Evolutionary conservation across 352 stramenopile species (phyloP), one percentile per base, ranked within the genome.

Genomic region (Plasmopara halstedii): DNA sequence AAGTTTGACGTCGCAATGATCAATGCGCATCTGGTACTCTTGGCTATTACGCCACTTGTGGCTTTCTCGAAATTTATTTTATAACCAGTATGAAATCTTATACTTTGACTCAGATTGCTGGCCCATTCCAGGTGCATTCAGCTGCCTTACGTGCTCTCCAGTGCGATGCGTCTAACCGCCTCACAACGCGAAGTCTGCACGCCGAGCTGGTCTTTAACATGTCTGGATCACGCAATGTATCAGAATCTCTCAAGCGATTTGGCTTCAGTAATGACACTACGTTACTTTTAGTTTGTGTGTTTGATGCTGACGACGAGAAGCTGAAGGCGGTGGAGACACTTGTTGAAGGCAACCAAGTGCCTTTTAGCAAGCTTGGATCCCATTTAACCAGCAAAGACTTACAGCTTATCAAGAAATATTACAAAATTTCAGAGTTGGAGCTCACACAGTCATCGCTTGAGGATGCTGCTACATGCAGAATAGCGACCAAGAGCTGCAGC

Each of bases 401-500:
- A 22, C 76, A 70, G 27, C 43, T 66, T 31, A 73, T 93, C 37
- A 79, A 76, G 46, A 89, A 86, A 36, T 84, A 70, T 52, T 93
- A 93, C 72, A 93, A 89, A 53, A 85, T 93, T 36, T 74, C 80
- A 22, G 81, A 93, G 31, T 41, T 73, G 32, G 81, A 93, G 50
- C 68, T 93, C 19, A 66, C 58, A 31, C 56, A 54, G 27, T 85
- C 76, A 43, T 69, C 75, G 19, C 58, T 92, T 3, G 51, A 70
- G 3, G 81, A 93, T 42, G 81, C 81, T 8, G 76, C 84, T 29
- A 63, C 68, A 9, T 84, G 70, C 38, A 72, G 78, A 74, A 93
- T 93, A 83, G 81, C 81, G n/a, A 89, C 77, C 31, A 92, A 92
- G 59, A 87, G 65, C 54, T 88, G 74, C 67, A 85, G 52, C 71